A percentile compares a stretch with the other conserved stretches of the same genome.
phyloP scores from a whole-genome alignment of 2,329 filamentous ascomycete species.

The Sclerotiophoma versabilis region DNA sequence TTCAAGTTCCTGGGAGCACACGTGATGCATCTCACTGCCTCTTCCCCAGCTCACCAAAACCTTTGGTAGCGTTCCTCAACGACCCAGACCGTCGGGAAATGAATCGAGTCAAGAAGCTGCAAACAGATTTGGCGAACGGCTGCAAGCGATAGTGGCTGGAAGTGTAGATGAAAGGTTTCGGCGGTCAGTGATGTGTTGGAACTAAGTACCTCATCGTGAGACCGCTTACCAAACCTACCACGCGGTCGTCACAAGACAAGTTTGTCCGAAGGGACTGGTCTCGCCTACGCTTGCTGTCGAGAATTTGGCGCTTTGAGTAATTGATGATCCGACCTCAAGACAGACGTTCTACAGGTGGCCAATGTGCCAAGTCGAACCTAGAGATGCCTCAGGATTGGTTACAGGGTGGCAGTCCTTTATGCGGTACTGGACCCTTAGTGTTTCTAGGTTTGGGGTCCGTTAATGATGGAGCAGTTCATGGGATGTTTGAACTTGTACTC shows the following conservation, averaged over 20 bases:
- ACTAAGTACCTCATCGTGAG: conserved; percentile 5
- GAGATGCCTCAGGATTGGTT: conserved; percentile 10
- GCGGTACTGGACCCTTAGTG: background rate
- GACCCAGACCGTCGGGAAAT: conserved; percentile 9
- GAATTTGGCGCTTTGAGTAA: background rate
- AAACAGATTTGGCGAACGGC: background rate
- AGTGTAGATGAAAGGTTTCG: conserved; percentile 1
- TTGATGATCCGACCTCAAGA: background rate
- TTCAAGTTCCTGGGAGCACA: background rate
- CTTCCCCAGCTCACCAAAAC: background rate
- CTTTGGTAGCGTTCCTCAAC: background rate
- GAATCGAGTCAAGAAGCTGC: background rate
- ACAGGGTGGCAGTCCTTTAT: conserved; percentile 4
- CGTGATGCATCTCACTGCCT: background rate
- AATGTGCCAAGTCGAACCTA: conserved; percentile 6
- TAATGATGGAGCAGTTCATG: background rate
- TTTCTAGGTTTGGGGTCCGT: background rate
- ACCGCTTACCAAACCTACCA: conserved; percentile 15
- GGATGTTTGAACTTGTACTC: conserved; percentile 2
- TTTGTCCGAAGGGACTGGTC: background rate
- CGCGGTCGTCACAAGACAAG: conserved; percentile 1
- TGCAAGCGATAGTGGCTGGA: conserved; percentile 5
- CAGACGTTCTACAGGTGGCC: background rate
- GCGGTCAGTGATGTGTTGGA: background rate
- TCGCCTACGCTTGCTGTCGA: conserved; percentile 3